Evolutionary conservation across 2,329 filamentous ascomycete genomes (phyloP).

Genomic region (Trichoderma koningii): DNA sequence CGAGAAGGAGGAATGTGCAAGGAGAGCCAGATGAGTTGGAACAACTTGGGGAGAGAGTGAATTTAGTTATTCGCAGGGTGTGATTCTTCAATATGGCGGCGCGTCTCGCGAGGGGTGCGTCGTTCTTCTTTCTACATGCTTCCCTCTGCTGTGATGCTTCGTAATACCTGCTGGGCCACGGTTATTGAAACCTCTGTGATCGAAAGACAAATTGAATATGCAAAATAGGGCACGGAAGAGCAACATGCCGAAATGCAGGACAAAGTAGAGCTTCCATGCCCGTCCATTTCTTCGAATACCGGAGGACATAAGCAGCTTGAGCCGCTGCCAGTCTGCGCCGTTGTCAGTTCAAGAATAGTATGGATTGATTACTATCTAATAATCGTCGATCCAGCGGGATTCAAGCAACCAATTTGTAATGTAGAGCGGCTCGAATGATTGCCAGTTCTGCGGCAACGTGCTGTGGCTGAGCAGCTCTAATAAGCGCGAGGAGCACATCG

Average conservation of each 20-base stretch:
- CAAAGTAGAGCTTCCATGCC: background rate
- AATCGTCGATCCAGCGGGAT: slow-evolving; percentile 10
- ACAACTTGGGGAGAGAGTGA: slow-evolving; percentile 17
- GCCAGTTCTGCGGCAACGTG: background rate
- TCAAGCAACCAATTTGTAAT: background rate
- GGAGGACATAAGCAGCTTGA: background rate
- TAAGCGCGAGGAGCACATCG: background rate
- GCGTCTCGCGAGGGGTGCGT: background rate
- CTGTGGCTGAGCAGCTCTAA: slow-evolving; percentile 15
- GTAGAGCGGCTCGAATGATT: background rate
- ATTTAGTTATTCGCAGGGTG: slow-evolving; percentile 24
- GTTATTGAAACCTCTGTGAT: background rate
- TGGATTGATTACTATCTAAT: background rate
- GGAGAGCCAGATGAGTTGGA: slow-evolving; percentile 12
- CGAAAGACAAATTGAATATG: background rate
- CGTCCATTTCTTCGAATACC: background rate
- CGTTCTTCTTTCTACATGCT: slow-evolving; percentile 7
- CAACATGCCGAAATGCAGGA: background rate
- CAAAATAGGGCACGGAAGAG: no score
- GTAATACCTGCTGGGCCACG: no score
- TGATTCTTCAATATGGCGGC: slow-evolving; percentile 20
- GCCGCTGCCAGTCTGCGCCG: background rate
- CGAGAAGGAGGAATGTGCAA: slow-evolving; percentile 17
- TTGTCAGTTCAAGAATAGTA: background rate
- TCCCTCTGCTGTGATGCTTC: background rate